Evolutionary conservation across 495 filamentous ascomycete genomes (phyloP).

Genomic region (Penicillium nucicola): DNA sequence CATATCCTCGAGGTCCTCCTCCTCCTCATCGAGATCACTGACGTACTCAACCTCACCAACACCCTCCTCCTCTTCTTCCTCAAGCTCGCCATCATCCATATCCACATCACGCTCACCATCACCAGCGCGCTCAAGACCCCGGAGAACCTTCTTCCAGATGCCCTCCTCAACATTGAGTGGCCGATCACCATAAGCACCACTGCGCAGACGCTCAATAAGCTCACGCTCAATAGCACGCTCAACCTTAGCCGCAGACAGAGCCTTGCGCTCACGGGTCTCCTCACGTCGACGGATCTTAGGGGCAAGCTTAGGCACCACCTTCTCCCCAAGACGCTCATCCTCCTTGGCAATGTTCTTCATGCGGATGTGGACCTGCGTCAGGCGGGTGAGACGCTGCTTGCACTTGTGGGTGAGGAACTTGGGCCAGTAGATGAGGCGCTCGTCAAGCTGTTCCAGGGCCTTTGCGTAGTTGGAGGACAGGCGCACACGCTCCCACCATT

Average conservation of each 20-base stretch:
- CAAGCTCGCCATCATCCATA: conserved; percentile 81
- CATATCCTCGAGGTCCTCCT: conserved; percentile 65
- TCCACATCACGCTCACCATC: conserved; percentile 85
- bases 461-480: conserved; percentile 86
- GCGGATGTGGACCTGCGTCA: conserved; percentile 89
- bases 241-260: conserved; percentile 88
- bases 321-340: conserved; percentile 88
- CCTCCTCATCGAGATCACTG: conserved; percentile 63
- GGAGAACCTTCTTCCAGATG: conserved; percentile 97
- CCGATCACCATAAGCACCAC: conserved; percentile 91
- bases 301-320: conserved; percentile 82
- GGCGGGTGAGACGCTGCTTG: conserved; percentile 92
- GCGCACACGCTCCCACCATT: conserved; percentile 93
- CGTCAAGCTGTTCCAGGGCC: conserved; percentile 84
- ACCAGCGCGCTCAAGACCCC: conserved; percentile 80
- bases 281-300: conserved; percentile 89
- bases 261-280: conserved; percentile 89
- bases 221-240: conserved; percentile 96
- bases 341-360: conserved; percentile 81
- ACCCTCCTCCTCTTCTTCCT: conserved; percentile 66
- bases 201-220: conserved; percentile 84
- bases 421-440: conserved; percentile 89
- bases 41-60: conserved; percentile 85
- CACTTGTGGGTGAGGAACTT: conserved; percentile 95
- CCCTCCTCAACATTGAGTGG: conserved; percentile 90